Percentiles rank a stretch among this genome's conserved stretches.
phyloP scores from a whole-genome alignment of 345 rosid species.

The Linum tenue region DNA sequence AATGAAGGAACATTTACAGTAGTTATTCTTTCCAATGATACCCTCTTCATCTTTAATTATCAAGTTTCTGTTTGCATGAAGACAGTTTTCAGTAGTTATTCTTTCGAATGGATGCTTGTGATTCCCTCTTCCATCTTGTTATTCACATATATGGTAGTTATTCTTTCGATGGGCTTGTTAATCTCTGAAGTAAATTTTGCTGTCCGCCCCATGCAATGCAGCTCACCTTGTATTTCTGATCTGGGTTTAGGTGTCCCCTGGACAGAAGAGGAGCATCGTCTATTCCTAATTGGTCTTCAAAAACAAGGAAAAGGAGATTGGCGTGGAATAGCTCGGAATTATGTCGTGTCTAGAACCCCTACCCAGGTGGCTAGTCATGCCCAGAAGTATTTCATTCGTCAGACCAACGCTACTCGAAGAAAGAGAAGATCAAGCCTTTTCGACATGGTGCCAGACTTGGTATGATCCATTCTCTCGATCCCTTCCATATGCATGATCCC shows the following conservation, averaged over 20 bases:
- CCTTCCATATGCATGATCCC: neutral
- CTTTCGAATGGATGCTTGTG: neutral
- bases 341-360: constrained; percentile 24
- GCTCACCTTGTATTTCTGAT: neutral
- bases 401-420: constrained; percentile 48
- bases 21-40: neutral
- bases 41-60: neutral
- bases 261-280: constrained; percentile 30
- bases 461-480: constrained; percentile 22
- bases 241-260: constrained; percentile 11
- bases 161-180: neutral
- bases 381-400: constrained; percentile 28
- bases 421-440: constrained; percentile 99
- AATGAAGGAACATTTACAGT: neutral
- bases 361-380: constrained; percentile 13
- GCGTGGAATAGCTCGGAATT: constrained; percentile 24
- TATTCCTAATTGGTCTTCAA: constrained; percentile 26
- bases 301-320: constrained; percentile 30
- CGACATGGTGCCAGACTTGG: constrained; percentile 86
- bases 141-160: neutral
- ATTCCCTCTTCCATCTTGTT: neutral
- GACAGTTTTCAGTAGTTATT: neutral
- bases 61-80: neutral
- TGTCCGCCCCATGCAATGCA: neutral
- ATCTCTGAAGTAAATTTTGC: neutral